Evolutionary conservation across 306 rosid species (phyloP), one percentile per base, ranked within the genome.

Genomic region (Urtica urens): DNA sequence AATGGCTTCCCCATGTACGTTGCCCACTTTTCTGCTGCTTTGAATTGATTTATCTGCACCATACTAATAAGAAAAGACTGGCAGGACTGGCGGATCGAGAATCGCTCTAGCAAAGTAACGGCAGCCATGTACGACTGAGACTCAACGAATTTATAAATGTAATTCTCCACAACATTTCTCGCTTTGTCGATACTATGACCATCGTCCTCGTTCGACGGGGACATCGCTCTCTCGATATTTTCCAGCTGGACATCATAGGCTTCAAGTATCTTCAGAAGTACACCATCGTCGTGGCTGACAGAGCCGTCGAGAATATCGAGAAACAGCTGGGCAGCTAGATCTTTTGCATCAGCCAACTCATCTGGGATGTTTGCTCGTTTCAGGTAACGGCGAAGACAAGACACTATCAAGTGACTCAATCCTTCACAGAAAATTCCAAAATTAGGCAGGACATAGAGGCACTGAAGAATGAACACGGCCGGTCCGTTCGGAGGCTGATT

Each of bases 1-100:
- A 73, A 75, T 63, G 79, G 85, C 60, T 71, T 71, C 64, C 99
- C 99, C 75, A 79, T 92, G 68, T 66, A 92, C 40, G 84, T 63
- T 35, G 99, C 96, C 96, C 94, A 85, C 75, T 85, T 92, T 66
- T 85, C 96, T 48, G 99, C 99, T 13, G 94, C 83, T 77, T 79
- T 82, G 61, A 79, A 79, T 59, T 92, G 78, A 28, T 68, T 75
- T 46, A 40, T 67, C 55, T 73, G 65, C 52, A 92, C 57, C 99
- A 92, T 82, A 33, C 60, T 69, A 51, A 29, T 49, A 28, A 92
- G 83, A 77, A 92, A 76, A 50, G 87, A 77, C 55, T 79, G 56
- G 37, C 75, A 78, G 55, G 71, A 79, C 26, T 71, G 80, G 49
- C 58, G 40, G 57, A 82, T 75, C 27, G 83, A 79, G 69, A 92